A percentile compares a stretch with the other conserved stretches of the same genome.
These are phyloP conservation scores for Fraxinus cuspidata DNA, from an alignment of 257 asterid genomes.

Conservation along the genomic window DNA sequence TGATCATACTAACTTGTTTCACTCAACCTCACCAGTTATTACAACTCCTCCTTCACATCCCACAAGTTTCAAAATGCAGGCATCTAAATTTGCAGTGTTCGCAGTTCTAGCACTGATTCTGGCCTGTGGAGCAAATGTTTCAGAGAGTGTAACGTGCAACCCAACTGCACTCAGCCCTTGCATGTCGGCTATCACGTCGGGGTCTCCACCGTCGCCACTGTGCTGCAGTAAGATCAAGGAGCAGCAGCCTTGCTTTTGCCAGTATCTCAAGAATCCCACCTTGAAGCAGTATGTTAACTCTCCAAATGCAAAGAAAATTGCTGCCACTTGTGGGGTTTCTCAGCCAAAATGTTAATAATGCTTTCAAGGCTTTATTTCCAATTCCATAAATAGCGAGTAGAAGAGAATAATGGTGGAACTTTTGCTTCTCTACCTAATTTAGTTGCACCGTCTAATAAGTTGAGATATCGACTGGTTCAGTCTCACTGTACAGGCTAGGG, in stretches of 20 bases:
- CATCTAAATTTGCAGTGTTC: background rate
- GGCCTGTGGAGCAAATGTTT: constrained; percentile 6
- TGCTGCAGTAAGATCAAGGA: constrained; percentile 20
- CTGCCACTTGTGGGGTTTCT: constrained; percentile 10
- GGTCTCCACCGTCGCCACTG: background rate
- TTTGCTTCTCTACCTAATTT: background rate
- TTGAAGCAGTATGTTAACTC: constrained; percentile 6
- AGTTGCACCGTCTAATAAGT: background rate
- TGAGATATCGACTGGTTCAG: background rate
- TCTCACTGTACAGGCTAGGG: background rate
- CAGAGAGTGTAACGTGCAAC: constrained; percentile 18
- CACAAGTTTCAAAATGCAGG: background rate
- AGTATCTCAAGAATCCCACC: constrained; percentile 14
- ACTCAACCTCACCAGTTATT: background rate
- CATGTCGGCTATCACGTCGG: background rate
- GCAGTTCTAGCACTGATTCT: background rate
- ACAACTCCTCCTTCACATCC: background rate
- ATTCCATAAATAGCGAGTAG: background rate
- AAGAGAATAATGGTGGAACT: background rate
- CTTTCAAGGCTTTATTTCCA: background rate
- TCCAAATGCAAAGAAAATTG: constrained; percentile 10
- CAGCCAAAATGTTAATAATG: constrained; percentile 3
- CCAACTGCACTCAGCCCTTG: constrained; percentile 5
- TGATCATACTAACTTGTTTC: background rate
- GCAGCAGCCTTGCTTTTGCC: constrained; percentile 23